phyloP scores from a whole-genome alignment of 768 basidiomycete species.

The Paxillus rubicundulus region DNA sequence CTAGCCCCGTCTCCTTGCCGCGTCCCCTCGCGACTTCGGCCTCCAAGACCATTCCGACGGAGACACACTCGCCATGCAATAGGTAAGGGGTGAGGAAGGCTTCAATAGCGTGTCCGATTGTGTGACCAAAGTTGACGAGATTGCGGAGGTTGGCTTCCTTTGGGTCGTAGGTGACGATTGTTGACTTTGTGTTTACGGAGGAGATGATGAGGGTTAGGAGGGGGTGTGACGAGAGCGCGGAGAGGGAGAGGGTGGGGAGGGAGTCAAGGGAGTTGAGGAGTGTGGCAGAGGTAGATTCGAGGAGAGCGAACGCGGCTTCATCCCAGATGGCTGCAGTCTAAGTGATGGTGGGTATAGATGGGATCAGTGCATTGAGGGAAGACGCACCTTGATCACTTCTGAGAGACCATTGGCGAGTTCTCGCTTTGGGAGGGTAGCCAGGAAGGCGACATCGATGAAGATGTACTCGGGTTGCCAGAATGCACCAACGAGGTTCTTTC shows the following conservation, averaged over 20 bases:
- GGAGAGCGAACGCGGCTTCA: conserved; percentile 79
- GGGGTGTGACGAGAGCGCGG: conserved; percentile 78
- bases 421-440: conserved; percentile 86
- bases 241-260: conserved; percentile 43
- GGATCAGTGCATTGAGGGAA: neutral
- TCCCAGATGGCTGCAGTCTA: conserved; percentile 99
- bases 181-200: conserved; percentile 92
- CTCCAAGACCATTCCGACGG: conserved; percentile 95
- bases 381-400: conserved; percentile 88
- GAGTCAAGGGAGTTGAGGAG: conserved; percentile 85
- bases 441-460: conserved; percentile 95
- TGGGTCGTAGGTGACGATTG: conserved; percentile 96
- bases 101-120: conserved; percentile 98
- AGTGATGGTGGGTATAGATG: neutral
- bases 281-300: conserved; percentile 83
- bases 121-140: conserved; percentile 98
- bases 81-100: conserved; percentile 91
- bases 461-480: conserved; percentile 99
- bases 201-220: conserved; percentile 89
- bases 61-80: conserved; percentile 95
- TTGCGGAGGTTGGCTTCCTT: conserved; percentile 96
- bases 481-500: conserved; percentile 97
- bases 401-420: conserved; percentile 99
- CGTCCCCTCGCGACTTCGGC: conserved; percentile 89
- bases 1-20: conserved; percentile 59